A percentile compares a stretch with the other conserved stretches of the same genome.
Conservation (phyloP, 345 rosid species). For the Eucalyptus lansdowneana region DNA sequence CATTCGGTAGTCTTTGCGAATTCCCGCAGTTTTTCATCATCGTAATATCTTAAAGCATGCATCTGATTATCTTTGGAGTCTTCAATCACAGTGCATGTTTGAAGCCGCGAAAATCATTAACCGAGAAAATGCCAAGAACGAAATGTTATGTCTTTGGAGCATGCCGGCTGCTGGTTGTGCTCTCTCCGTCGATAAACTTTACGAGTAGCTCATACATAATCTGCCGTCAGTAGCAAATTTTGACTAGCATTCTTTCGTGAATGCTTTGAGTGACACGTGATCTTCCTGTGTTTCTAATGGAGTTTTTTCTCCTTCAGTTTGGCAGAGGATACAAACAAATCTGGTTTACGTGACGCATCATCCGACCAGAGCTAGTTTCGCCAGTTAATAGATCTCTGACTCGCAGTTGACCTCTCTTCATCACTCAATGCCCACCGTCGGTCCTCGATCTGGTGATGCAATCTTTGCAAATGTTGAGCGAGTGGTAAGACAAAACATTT, state of each 20-base stretch:
- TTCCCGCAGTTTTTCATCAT: not conserved
- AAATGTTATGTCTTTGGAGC: not conserved
- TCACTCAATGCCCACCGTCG: slow-evolving; percentile 49
- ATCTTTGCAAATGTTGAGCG: slow-evolving; percentile 79
- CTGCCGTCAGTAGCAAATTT: not conserved
- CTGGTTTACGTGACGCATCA: not conserved
- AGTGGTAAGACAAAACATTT: slow-evolving; percentile 25
- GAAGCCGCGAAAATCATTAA: not conserved
- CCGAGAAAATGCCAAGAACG: not conserved
- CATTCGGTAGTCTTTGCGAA: not conserved
- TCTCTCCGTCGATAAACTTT: not conserved
- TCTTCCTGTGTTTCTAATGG: not conserved
- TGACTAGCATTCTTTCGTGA: not conserved
- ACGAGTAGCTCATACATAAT: not conserved
- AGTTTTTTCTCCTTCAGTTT: not conserved
- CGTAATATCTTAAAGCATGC: not conserved
- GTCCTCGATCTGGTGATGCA: slow-evolving; percentile 90
- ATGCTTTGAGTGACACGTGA: not conserved
- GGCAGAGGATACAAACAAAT: not conserved
- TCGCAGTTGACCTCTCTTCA: not conserved
- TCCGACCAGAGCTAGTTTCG: not conserved
- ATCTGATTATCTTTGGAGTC: not conserved
- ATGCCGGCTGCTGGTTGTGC: not conserved
- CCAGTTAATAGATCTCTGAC: not conserved
- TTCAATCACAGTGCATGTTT: not conserved